A percentile compares a stretch with the other conserved stretches of the same genome.
phyloP scores from a whole-genome alignment of 106 monocot species.

The Ottelia alismoides region DNA sequence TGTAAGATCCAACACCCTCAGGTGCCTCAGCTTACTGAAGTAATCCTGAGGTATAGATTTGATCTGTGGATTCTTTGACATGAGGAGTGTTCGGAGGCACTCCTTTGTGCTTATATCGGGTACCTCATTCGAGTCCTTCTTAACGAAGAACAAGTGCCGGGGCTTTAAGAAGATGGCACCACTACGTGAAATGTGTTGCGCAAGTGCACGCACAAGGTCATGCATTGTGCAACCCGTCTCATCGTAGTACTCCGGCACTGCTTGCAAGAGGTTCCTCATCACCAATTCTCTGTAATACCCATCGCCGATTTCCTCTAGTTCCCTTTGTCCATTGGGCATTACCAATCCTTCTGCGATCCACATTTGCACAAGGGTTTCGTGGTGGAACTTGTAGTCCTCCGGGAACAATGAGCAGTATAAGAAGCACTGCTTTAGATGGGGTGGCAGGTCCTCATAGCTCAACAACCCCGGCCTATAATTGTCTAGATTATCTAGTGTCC shows the following conservation, averaged over 20 bases:
- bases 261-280: conserved; percentile 26
- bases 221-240: conserved; percentile 21
- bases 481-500: neutral
- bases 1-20: neutral
- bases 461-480: conserved; percentile 16
- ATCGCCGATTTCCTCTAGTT: conserved; percentile 27
- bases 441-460: conserved; percentile 35
- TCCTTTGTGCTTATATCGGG: neutral
- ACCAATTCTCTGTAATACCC: conserved; percentile 26
- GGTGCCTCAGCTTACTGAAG: neutral
- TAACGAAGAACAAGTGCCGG: neutral
- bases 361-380: conserved; percentile 5
- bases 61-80: neutral
- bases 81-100: neutral
- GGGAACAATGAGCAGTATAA: conserved; percentile 38
- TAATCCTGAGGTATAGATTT: neutral
- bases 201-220: conserved; percentile 25
- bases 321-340: neutral
- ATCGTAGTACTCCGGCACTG: conserved; percentile 1
- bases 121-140: neutral
- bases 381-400: conserved; percentile 13
- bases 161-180: neutral
- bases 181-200: conserved; percentile 6
- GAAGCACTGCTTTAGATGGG: conserved; percentile 42
- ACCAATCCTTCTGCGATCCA: conserved; percentile 54